phyloP scores from a whole-genome alignment of 2,329 filamentous ascomycete genomes.

The Fusarium cicatricum region DNA sequence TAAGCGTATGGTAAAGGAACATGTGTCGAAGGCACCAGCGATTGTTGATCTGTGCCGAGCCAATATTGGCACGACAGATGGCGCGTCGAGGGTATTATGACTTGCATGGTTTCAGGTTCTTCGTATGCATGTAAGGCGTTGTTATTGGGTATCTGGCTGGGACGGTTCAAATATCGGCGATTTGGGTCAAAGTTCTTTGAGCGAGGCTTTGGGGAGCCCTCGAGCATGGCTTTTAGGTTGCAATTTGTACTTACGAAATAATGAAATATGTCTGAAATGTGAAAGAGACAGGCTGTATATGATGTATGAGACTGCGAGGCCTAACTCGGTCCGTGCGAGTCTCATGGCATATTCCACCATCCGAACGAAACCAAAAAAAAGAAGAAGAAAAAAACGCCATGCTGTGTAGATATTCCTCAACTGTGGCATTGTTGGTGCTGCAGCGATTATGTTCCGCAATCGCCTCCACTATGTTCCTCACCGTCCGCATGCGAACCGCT shows the following conservation, averaged over 20 bases:
- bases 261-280: conserved; percentile 22
- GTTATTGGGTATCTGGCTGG: conserved; percentile 21
- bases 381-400: too few relatives aligned
- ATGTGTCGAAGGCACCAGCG: too few relatives aligned
- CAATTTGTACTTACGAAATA: conserved; percentile 20
- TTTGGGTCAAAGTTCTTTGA: conserved; percentile 2
- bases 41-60: neutral
- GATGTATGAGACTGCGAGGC: too few relatives aligned
- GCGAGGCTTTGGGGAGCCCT: conserved; percentile 11
- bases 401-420: too few relatives aligned
- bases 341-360: too few relatives aligned
- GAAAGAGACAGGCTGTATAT: neutral
- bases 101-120: conserved; percentile 11
- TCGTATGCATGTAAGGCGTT: conserved; percentile 38
- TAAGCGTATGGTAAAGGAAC: conserved; percentile 19
- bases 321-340: too few relatives aligned
- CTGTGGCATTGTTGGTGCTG: too few relatives aligned
- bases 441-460: too few relatives aligned
- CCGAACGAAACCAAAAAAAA: too few relatives aligned
- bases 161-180: conserved; percentile 1
- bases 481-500: too few relatives aligned
- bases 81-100: neutral
- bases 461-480: too few relatives aligned
- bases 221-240: conserved; percentile 1
- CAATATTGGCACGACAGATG: neutral